These are phyloP conservation scores for Neckera pumila DNA, from an alignment of 225 moss, liverwort and hornwort genomes.

Conservation along the genomic window DNA sequence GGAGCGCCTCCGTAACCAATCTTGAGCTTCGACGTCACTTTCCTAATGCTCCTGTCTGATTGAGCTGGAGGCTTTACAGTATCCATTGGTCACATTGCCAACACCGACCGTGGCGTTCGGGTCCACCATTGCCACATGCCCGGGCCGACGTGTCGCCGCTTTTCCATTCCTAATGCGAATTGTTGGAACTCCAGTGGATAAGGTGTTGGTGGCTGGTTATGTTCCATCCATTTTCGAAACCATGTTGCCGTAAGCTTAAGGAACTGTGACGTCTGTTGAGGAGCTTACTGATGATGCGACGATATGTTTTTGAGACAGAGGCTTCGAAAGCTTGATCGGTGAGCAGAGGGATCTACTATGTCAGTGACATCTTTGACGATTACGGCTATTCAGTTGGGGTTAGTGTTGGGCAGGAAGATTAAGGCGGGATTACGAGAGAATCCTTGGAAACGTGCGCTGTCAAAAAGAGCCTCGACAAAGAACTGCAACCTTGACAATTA, in stretches of 20 bases:
- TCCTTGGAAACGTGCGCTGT: background rate
- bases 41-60: background rate
- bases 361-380: background rate
- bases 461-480: background rate
- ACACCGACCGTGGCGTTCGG: background rate
- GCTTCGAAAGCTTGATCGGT: background rate
- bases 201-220: background rate
- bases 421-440: background rate
- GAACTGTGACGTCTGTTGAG: background rate
- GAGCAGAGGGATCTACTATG: background rate
- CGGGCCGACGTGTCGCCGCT: background rate
- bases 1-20: background rate
- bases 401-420: background rate
- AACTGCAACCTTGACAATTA: background rate
- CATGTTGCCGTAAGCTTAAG: background rate
- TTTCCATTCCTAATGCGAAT: background rate
- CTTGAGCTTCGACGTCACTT: background rate
- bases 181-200: background rate
- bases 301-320: background rate
- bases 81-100: background rate
- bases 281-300: background rate
- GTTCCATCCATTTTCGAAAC: background rate
- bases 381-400: background rate
- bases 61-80: background rate
- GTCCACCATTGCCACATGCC: background rate